Conservation (phyloP, 495 filamentous ascomycete species). For the Barbatosphaeria neglecta region DNA sequence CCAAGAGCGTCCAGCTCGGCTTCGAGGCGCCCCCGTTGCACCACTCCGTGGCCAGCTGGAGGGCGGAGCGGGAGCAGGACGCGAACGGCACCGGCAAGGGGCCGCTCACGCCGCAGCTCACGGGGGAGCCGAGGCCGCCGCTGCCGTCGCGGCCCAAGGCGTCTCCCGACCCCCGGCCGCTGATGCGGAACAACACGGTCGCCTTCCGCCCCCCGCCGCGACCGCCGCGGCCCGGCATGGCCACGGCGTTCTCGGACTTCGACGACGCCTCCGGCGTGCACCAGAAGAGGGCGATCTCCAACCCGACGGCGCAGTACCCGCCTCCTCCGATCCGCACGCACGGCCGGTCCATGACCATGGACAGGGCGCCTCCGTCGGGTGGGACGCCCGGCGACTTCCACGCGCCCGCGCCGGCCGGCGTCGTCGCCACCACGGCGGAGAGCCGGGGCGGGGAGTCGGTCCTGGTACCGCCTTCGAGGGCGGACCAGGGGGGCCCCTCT, state of each 20-base stretch:
- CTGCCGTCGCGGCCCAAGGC: conserved; percentile 45
- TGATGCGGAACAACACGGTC: conserved; percentile 9
- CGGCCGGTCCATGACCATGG: conserved; percentile 39
- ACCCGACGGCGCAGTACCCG: conserved; percentile 31
- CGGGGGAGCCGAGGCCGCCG: conserved; percentile 43
- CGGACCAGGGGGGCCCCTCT: conserved; percentile 17
- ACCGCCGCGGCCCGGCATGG: conserved; percentile 29
- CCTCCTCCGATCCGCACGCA: conserved; percentile 27
- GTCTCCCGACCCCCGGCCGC: conserved; percentile 16
- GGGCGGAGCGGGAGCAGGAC: conserved; percentile 24
- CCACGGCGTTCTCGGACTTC: conserved; percentile 21
- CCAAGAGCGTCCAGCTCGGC: conserved; percentile 15
- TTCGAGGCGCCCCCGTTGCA: conserved; percentile 41
- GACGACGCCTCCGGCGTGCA: conserved; percentile 6
- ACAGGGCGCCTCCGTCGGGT: conserved; percentile 22
- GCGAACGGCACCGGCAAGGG: conserved; percentile 19
- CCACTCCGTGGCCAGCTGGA: conserved; percentile 28
- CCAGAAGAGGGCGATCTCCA: conserved; percentile 39
- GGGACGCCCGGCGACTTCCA: conserved; percentile 25
- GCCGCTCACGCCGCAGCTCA: conserved; percentile 16
- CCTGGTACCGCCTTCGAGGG: conserved; percentile 5
- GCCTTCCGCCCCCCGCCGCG: conserved; percentile 31
- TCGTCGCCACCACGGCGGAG: conserved; percentile 9
- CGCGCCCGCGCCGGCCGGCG: conserved; percentile 12
- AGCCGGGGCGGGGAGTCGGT: conserved; percentile 12